Evolutionary conservation across 345 rosid species (phyloP), one percentile per base, ranked within the genome.

Genomic region (Eucalyptus cloeziana): DNA sequence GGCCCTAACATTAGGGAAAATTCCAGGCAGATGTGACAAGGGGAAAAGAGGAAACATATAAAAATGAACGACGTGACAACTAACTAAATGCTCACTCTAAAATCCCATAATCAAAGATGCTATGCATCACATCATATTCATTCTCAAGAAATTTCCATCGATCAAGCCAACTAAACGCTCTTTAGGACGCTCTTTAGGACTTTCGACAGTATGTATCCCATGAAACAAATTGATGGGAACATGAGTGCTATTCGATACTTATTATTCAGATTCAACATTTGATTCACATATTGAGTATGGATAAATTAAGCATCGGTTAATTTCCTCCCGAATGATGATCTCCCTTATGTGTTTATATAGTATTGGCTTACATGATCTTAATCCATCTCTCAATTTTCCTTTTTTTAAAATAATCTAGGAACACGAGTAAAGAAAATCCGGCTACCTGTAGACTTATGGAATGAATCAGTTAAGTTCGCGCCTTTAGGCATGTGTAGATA

Each of bases 231-330:
- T 64, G 76, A n/a, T n/a, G 37, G 37, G 19, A 64, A 31, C 19
- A n/a, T 64, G 37, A 64, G 37, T 64, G 19, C 37, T 14, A 13
- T 14, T 64, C 3, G 9, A 13, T 62, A 62, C 37, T 64, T 13
- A n/a, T 64, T n/a, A n/a, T 64, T 0, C 5, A 4, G 0, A n/a
- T 64, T 64, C 37, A 64, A n/a, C 76, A 64, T n/a, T 3, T 7
- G 10, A n/a, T 64, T 30, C 37, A 30, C 76, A 13, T 7, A n/a
- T n/a, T 31, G 16, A n/a, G 33, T n/a, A 64, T 14, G 76, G 76
- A n/a, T n/a, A n/a, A 7, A 15, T 64, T 64, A 7, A 64, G 37
- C 76, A 64, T 2, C 5, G 7, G 80, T 69, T 69, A 8, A 69
- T 31, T 31, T 69, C 43, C 22, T 16, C 24, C 2, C 0, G 2